phyloP scores from a whole-genome alignment of 306 rosid species.

The Trifolium repens region DNA sequence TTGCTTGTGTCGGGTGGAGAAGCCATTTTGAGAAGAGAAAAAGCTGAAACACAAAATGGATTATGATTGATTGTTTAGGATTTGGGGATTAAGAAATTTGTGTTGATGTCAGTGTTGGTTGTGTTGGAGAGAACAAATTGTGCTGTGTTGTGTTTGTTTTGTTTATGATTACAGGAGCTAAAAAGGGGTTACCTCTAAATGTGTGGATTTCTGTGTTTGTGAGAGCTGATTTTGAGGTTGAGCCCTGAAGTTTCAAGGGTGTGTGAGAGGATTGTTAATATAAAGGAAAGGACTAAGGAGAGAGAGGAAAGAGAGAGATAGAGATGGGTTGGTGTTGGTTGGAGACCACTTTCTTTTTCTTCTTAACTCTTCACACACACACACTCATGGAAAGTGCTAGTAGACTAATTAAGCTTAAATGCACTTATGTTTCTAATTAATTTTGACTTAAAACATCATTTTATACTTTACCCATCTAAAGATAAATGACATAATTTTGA shows the following conservation, averaged over 20 bases:
- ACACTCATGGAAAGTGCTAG: conserved; percentile 51
- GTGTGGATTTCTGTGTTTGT: neutral
- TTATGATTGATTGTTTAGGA: neutral
- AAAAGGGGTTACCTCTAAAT: conserved; percentile 29
- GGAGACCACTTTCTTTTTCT: conserved; percentile 65
- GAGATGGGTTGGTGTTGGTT: conserved; percentile 58
- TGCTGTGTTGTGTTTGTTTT: neutral
- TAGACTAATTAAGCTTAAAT: neutral
- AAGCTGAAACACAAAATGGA: neutral
- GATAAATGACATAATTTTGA: too few relatives aligned
- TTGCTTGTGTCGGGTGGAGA: conserved; percentile 94
- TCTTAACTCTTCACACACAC: conserved; percentile 43
- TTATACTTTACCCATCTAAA: too few relatives aligned
- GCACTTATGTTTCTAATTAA: too few relatives aligned
- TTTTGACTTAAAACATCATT: too few relatives aligned
- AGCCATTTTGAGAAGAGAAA: conserved; percentile 52
- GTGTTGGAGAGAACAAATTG: neutral
- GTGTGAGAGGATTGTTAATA: conserved; percentile 56
- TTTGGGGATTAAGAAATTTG: neutral
- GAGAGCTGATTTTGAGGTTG: conserved; percentile 53
- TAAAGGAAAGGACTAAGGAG: conserved; percentile 44
- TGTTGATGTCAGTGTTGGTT: neutral
- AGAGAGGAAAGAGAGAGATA: conserved; percentile 12
- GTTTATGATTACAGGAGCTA: neutral
- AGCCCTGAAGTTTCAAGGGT: conserved; percentile 58